Conservation (phyloP, 2,329 filamentous ascomycete genomes). For the Aquanectria penicillioides region DNA sequence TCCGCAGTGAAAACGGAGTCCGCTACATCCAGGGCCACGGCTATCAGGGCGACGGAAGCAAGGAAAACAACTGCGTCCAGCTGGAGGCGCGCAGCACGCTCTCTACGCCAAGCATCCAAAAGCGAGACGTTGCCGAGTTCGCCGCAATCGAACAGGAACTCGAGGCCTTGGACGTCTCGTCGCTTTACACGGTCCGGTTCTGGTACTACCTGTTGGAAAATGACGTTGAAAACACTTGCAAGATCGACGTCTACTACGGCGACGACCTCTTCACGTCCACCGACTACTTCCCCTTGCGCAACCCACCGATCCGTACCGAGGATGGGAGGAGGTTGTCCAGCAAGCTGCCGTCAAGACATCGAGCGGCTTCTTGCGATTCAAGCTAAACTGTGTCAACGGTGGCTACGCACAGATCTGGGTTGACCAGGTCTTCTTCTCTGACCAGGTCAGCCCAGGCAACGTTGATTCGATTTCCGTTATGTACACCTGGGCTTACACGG, state of each 20-base stretch:
- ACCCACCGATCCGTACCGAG: not conserved
- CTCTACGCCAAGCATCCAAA: not conserved
- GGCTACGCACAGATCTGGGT: slow-evolving; percentile 34
- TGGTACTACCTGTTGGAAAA: slow-evolving; percentile 32
- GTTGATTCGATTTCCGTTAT: slow-evolving; percentile 31
- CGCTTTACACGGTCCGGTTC: slow-evolving; percentile 34
- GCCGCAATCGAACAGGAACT: slow-evolving; percentile 33
- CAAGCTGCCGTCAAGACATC: slow-evolving; percentile 25
- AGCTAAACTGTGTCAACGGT: slow-evolving; percentile 28
- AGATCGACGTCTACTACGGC: slow-evolving; percentile 33
- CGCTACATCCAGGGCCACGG: slow-evolving; percentile 31
- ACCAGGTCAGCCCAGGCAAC: slow-evolving; percentile 29
- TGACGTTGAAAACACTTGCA: slow-evolving; percentile 28
- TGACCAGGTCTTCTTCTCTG: slow-evolving; percentile 37
- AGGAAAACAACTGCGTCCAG: slow-evolving; percentile 31
- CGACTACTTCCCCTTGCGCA: slow-evolving; percentile 28
- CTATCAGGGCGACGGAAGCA: slow-evolving; percentile 24
- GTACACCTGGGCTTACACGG: slow-evolving; percentile 22
- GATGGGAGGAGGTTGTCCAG: slow-evolving; percentile 29
- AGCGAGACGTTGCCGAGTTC: slow-evolving; percentile 13
- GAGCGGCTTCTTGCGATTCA: slow-evolving; percentile 31
- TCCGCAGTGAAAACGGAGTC: slow-evolving; percentile 20
- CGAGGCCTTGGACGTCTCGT: slow-evolving; percentile 22
- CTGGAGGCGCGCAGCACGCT: slow-evolving; percentile 7
- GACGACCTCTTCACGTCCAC: slow-evolving; percentile 25